Conservation (phyloP, 257 asterid genomes). For the Solanum phureja region DNA sequence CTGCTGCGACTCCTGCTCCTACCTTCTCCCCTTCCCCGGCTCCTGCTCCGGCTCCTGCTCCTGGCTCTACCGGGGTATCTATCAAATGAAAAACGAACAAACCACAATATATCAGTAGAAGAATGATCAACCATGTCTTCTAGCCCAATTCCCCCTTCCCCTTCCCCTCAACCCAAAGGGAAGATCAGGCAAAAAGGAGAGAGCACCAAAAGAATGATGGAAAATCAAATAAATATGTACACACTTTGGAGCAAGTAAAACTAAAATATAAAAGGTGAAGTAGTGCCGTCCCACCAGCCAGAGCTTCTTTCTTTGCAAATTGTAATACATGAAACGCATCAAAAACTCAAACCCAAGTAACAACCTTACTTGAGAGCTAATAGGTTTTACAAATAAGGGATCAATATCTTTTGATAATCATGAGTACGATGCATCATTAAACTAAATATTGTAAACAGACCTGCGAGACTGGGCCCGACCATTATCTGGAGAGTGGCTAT, state of each 20-base stretch:
- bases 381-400: neutral
- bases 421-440: neutral
- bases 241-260: neutral
- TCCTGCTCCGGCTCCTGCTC: constrained; percentile 9
- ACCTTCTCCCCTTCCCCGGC: constrained; percentile 25
- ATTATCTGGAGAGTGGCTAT: constrained; percentile 3
- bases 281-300: neutral
- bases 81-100: constrained; percentile 5
- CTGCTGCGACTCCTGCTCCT: constrained; percentile 33
- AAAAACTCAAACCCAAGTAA: neutral
- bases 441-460: constrained; percentile 1
- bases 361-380: neutral
- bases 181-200: neutral
- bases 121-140: neutral
- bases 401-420: neutral
- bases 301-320: neutral
- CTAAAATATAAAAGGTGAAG: neutral
- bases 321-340: neutral
- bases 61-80: constrained; percentile 21
- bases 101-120: neutral
- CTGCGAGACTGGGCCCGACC: constrained; percentile 9
- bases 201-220: neutral
- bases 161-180: neutral
- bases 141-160: neutral
- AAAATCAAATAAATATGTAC: neutral